Percentiles rank a stretch among this genome's conserved stretches.
Conservation (phyloP, 768 basidiomycete genomes). For the Trametes sanguinea region DNA sequence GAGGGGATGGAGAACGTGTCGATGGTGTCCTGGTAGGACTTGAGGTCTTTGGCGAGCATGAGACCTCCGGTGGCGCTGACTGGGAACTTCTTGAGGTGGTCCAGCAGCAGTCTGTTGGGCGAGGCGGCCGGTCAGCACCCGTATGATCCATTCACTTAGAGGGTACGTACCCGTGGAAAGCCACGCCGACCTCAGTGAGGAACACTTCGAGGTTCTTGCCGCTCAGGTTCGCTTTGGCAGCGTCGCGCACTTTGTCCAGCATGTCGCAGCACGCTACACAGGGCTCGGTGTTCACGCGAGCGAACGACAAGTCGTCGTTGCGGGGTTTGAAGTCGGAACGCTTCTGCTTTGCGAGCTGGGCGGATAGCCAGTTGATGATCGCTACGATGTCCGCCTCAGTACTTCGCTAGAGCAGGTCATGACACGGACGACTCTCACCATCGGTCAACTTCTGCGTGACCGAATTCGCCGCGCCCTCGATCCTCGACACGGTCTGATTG, state of each 20-base stretch:
- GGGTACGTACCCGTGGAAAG: constrained; percentile 77
- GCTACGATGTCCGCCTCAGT: constrained; percentile 41
- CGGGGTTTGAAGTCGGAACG: constrained; percentile 95
- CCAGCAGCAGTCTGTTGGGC: constrained; percentile 72
- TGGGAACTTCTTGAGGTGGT: constrained; percentile 94
- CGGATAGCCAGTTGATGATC: constrained; percentile 71
- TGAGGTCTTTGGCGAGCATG: constrained; percentile 99
- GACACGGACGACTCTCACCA: constrained; percentile 46
- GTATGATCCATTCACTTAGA: not conserved
- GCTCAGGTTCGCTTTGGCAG: constrained; percentile 72
- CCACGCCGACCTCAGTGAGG: constrained; percentile 89
- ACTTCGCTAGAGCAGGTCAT: not conserved
- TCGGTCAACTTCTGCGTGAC: constrained; percentile 83
- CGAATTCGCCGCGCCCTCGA: constrained; percentile 81
- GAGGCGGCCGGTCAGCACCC: not conserved
- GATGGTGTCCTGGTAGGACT: constrained; percentile 92
- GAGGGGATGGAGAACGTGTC: constrained; percentile 79
- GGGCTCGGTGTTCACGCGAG: constrained; percentile 92
- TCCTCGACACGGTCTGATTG: constrained; percentile 78
- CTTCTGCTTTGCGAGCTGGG: constrained; percentile 88
- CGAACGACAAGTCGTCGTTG: constrained; percentile 94
- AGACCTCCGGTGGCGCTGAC: constrained; percentile 96
- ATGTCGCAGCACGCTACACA: constrained; percentile 84
- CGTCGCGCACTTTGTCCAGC: constrained; percentile 79
- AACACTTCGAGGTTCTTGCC: constrained; percentile 94